Evolutionary conservation across 345 rosid genomes (phyloP).

Genomic region (Eucalyptus cloeziana): DNA sequence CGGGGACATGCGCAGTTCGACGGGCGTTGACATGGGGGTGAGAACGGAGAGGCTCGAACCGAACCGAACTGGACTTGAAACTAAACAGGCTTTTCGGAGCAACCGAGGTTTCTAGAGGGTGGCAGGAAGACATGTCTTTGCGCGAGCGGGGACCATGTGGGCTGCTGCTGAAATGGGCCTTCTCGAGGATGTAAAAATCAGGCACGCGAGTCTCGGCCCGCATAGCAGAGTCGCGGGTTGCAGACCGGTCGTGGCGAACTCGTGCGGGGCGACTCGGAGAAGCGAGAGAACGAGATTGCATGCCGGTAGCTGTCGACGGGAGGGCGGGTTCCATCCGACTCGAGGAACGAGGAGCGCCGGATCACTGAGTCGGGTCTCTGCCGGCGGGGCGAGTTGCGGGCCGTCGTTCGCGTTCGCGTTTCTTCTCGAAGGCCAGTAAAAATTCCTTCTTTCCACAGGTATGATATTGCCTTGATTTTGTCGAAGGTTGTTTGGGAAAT

Average conservation of each 20-base stretch:
- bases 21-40: not conserved
- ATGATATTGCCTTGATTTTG: not conserved
- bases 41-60: not conserved
- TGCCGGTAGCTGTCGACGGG: not conserved
- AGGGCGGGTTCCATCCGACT: not conserved
- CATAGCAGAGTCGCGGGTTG: not conserved
- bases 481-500: not conserved
- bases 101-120: not conserved
- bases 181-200: not conserved
- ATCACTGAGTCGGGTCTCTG: not conserved
- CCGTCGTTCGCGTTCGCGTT: not conserved
- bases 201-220: not conserved
- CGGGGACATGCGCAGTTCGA: not conserved
- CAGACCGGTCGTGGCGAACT: not conserved
- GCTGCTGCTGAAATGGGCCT: not conserved
- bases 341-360: not conserved
- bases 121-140: not conserved
- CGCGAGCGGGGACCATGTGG: not conserved
- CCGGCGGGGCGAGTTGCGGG: not conserved
- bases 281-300: not conserved
- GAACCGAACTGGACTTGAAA: not conserved
- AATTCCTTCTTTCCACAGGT: not conserved
- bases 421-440: not conserved
- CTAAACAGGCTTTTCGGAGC: not conserved
- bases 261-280: not conserved